phyloP scores from a whole-genome alignment of 208 protist genomes.

The Angomonas ambiguus region DNA sequence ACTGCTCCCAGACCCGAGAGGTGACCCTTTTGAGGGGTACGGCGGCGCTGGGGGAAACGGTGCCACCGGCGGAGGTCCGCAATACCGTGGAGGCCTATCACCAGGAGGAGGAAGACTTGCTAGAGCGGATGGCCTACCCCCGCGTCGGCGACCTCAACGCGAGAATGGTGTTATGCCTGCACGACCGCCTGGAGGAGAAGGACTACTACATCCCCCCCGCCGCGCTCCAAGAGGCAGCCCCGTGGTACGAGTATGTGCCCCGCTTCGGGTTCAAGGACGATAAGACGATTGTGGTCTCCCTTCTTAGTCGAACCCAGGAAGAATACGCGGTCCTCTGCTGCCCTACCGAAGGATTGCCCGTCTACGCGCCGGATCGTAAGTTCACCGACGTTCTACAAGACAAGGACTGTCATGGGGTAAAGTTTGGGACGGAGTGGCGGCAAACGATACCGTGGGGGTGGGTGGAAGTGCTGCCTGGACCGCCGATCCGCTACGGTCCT shows the following conservation, averaged over 20 bases:
- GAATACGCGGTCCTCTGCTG: slow-evolving; percentile 52
- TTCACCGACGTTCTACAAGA: slow-evolving; percentile 28
- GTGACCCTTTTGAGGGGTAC: slow-evolving; percentile 47
- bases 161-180: slow-evolving; percentile 49
- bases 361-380: slow-evolving; percentile 9
- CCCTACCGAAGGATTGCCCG: slow-evolving; percentile 21
- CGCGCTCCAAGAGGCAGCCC: slow-evolving; percentile 27
- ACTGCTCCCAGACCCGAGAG: slow-evolving; percentile 57
- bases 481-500: slow-evolving; percentile 47
- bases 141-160: slow-evolving; percentile 79
- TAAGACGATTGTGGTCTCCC: slow-evolving; percentile 54
- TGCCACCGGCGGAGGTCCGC: slow-evolving; percentile 3
- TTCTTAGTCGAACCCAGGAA: slow-evolving; percentile 70
- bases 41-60: slow-evolving; percentile 17
- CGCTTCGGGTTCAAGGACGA: slow-evolving; percentile 78
- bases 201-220: slow-evolving; percentile 47
- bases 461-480: slow-evolving; percentile 46
- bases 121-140: slow-evolving; percentile 72
- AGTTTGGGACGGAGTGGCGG: slow-evolving; percentile 37
- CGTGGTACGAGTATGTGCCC: slow-evolving; percentile 78
- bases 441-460: slow-evolving; percentile 72
- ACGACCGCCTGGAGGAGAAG: slow-evolving; percentile 25
- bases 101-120: slow-evolving; percentile 12
- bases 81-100: slow-evolving; percentile 14
- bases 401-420: slow-evolving; percentile 17